Base-by-base conservation (phyloP, 2,329 filamentous ascomycete genomes). In the Dactylellina parvicollis region DNA sequence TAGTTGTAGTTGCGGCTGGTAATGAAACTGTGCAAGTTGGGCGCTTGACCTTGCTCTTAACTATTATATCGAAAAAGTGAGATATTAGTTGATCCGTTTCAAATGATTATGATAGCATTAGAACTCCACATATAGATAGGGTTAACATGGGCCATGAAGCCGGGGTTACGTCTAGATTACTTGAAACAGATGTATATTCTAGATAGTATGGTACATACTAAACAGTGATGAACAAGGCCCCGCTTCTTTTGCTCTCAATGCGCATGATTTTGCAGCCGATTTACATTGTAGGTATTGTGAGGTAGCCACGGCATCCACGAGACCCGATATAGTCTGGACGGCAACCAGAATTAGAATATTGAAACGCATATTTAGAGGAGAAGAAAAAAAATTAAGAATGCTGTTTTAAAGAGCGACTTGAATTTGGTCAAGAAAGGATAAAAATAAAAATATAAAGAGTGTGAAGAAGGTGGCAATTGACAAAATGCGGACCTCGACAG, bases 151-250 rank as follows among this genome's bases (percentile, higher is more conserved):
- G n/a, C n/a, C n/a, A n/a, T n/a, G n/a, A n/a, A n/a, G n/a, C n/a
- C n/a, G n/a, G n/a, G n/a, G n/a, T n/a, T n/a, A n/a, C n/a, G n/a
- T n/a, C n/a, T n/a, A n/a, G n/a, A n/a, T n/a, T n/a, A n/a, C n/a
- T n/a, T n/a, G n/a, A n/a, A n/a, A 9, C 28, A 34, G 14, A 24
- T 38, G 16, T 20, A 28, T 24, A 10, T 40, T 38, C 8, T 22
- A 20, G 9, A 52, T 38, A 26, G 16, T 16, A 18, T 14, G 38
- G 1, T n/a, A 64, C 66, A 7, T 59, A 72, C 66, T 3, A 16
- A 72, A 72, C 32, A 72, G 64, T 22, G 57, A 28, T 8, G 57
- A 50, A 36, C 66, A 72, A 30, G 57, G 18, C 7, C 32, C 57
- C 14, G 66, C 57, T 22, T 72, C 24, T 2, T 32, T 32, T 22